Evolutionary conservation across 2,329 filamentous ascomycete species (phyloP).

Genomic region (Alternaria rosae): DNA sequence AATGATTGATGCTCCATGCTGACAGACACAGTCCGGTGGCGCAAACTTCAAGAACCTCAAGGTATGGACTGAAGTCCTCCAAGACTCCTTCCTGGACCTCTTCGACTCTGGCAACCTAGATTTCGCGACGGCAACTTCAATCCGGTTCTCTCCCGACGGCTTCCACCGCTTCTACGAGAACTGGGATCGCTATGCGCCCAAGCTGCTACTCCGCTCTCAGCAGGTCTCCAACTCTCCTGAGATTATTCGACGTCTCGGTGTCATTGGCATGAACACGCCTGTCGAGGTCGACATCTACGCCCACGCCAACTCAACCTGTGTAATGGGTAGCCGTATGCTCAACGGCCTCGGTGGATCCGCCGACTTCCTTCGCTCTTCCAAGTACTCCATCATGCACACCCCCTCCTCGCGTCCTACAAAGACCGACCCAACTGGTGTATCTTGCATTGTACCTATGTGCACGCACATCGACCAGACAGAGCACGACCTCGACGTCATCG

Average conservation of each 20-base stretch:
- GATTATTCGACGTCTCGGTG: slow-evolving; percentile 84
- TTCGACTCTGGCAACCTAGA: slow-evolving; percentile 88
- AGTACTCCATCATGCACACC: slow-evolving; percentile 94
- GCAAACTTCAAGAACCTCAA: slow-evolving; percentile 87
- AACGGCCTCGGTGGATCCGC: slow-evolving; percentile 84
- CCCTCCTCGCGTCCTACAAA: slow-evolving; percentile 81
- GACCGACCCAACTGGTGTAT: slow-evolving; percentile 81
- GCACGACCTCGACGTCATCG: slow-evolving; percentile 88
- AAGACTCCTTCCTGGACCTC: slow-evolving; percentile 91
- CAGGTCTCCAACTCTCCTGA: slow-evolving; percentile 89
- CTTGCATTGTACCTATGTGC: slow-evolving; percentile 92
- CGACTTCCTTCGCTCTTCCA: slow-evolving; percentile 79
- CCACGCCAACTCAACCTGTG: slow-evolving; percentile 88
- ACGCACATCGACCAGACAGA: slow-evolving; percentile 93
- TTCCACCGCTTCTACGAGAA: slow-evolving; percentile 90
- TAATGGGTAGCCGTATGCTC: slow-evolving; percentile 87
- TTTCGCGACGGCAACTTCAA: slow-evolving; percentile 88
- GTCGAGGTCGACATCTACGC: slow-evolving; percentile 96
- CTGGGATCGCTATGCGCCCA: slow-evolving; percentile 81
- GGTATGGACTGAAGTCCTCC: slow-evolving; percentile 92
- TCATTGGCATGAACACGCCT: slow-evolving; percentile 95
- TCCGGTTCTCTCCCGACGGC: slow-evolving; percentile 88
- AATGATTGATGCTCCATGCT: not conserved
- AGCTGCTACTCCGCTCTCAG: slow-evolving; percentile 86
- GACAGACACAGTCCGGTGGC: slow-evolving; percentile 57